These are phyloP conservation scores for Pistacia atlantica DNA, from an alignment of 345 rosid genomes.

Conservation along the genomic window DNA sequence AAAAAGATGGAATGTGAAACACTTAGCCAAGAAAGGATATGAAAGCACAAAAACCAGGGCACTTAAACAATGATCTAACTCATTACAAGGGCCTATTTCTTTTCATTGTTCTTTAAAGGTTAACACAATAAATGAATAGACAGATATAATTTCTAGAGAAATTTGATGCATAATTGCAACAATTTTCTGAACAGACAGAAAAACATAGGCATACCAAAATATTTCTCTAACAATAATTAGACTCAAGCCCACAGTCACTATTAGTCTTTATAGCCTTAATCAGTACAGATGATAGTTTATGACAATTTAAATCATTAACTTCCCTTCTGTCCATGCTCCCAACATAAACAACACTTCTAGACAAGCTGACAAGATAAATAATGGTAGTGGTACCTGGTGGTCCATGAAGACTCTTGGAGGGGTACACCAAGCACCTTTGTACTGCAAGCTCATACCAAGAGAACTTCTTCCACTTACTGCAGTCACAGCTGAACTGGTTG, in stretches of 20 bases:
- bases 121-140: not conserved
- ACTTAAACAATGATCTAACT: not conserved
- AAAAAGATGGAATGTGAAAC: not conserved
- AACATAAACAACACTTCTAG: not conserved
- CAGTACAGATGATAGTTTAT: constrained; percentile 7
- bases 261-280: not conserved
- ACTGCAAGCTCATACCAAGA: constrained; percentile 77
- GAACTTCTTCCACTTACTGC: constrained; percentile 89
- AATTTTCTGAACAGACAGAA: not conserved
- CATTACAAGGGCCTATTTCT: not conserved
- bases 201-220: not conserved
- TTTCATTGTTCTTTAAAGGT: not conserved
- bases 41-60: not conserved
- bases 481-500: constrained; percentile 84
- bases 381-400: constrained; percentile 55
- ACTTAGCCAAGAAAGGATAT: not conserved
- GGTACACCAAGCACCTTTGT: constrained; percentile 91
- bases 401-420: constrained; percentile 99
- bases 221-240: not conserved
- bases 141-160: not conserved
- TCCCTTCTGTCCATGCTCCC: not conserved
- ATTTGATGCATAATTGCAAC: not conserved
- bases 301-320: constrained; percentile 6
- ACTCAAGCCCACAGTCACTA: not conserved
- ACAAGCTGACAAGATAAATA: not conserved